phyloP scores from a whole-genome alignment of 2,329 filamentous ascomycete genomes.

The Nannizziopsis barbatae region DNA sequence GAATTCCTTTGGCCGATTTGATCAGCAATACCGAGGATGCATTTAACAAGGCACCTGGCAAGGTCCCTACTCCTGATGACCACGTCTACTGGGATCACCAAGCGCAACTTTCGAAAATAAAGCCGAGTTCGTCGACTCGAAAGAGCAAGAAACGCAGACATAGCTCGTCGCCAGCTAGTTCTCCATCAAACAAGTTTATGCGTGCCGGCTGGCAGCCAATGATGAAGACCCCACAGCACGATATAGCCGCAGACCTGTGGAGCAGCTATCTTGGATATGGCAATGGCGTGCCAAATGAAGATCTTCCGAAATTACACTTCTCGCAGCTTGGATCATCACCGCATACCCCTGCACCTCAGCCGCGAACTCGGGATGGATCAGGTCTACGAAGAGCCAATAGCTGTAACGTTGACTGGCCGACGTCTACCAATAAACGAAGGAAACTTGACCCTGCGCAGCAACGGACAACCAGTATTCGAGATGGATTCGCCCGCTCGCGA shows the following conservation, averaged over 20 bases:
- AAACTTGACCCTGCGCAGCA: slow-evolving; percentile 42
- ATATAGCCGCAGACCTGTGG: slow-evolving; percentile 66
- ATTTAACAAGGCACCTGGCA: slow-evolving; percentile 35
- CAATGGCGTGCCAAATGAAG: slow-evolving; percentile 34
- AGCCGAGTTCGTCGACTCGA: slow-evolving; percentile 39
- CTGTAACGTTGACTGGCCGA: slow-evolving; percentile 59
- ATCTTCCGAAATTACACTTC: slow-evolving; percentile 46
- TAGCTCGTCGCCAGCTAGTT: slow-evolving; percentile 63
- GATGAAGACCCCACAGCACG: slow-evolving; percentile 55
- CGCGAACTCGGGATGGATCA: slow-evolving; percentile 34
- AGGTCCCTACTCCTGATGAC: slow-evolving; percentile 48
- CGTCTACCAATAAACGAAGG: slow-evolving; percentile 49
- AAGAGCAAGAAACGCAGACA: slow-evolving; percentile 54
- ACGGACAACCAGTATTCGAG: slow-evolving; percentile 31
- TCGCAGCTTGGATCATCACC: slow-evolving; percentile 59
- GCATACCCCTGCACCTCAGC: slow-evolving; percentile 45
- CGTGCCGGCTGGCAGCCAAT: slow-evolving; percentile 46
- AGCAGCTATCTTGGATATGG: slow-evolving; percentile 56
- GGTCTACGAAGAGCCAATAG: slow-evolving; percentile 55
- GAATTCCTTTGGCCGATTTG: slow-evolving; percentile 49
- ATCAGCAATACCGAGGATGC: slow-evolving; percentile 51
- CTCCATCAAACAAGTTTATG: slow-evolving; percentile 43
- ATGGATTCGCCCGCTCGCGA: slow-evolving; percentile 33
- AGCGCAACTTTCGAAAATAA: slow-evolving; percentile 33
- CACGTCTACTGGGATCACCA: slow-evolving; percentile 49